These are phyloP conservation scores for Cladosporium velox DNA, from an alignment of 2,329 filamentous ascomycete genomes.

Conservation along the genomic window DNA sequence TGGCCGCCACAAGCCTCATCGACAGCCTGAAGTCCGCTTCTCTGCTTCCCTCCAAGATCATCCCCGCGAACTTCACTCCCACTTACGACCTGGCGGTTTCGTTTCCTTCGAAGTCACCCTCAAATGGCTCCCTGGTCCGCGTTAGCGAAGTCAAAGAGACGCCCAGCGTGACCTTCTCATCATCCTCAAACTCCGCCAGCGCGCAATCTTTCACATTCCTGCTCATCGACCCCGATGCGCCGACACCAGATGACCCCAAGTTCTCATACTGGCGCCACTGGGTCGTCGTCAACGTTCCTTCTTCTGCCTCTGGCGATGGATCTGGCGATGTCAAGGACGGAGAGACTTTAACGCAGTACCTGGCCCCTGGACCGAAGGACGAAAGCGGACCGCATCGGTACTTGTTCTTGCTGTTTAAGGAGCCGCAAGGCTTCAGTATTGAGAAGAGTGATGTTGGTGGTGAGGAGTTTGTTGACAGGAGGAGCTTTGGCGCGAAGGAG, in stretches of 20 bases:
- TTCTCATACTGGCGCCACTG: constrained; percentile 60
- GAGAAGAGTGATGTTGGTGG: constrained; percentile 38
- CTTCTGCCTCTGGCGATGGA: not conserved
- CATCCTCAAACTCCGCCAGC: constrained; percentile 36
- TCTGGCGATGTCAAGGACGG: constrained; percentile 24
- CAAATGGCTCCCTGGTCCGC: constrained; percentile 37
- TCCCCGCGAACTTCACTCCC: constrained; percentile 48
- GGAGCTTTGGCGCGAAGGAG: constrained; percentile 39
- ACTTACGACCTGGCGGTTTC: constrained; percentile 22
- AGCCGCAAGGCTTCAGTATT: constrained; percentile 31
- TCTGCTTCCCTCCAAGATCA: constrained; percentile 40
- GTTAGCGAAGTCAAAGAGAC: constrained; percentile 38
- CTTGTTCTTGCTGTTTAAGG: constrained; percentile 36
- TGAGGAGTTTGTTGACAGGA: constrained; percentile 39
- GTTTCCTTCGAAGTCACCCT: constrained; percentile 41
- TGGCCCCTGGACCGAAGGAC: constrained; percentile 40
- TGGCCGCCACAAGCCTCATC: constrained; percentile 25
- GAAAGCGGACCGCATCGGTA: constrained; percentile 41
- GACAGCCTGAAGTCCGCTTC: constrained; percentile 31
- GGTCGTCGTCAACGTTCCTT: constrained; percentile 42
- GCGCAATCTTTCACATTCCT: constrained; percentile 51
- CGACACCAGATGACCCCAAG: constrained; percentile 57
- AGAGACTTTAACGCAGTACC: constrained; percentile 35
- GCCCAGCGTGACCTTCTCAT: constrained; percentile 22
- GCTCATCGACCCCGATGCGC: constrained; percentile 58